Evolutionary conservation across 768 basidiomycete species (phyloP), one percentile per base, ranked within the genome.

Genomic region (Agaricus bisporus): DNA sequence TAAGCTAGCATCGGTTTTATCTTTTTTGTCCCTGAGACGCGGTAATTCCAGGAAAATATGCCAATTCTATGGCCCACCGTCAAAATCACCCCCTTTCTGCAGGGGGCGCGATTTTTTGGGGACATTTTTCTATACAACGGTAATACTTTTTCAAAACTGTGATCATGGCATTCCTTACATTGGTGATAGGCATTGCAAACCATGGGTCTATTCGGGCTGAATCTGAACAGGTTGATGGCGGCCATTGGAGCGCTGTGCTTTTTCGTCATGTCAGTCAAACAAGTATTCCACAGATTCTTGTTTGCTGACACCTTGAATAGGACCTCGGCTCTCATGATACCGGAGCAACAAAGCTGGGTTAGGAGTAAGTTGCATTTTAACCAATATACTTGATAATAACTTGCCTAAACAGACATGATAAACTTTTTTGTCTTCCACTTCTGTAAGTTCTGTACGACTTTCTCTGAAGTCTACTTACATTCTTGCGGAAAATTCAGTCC

Each of bases 361-460:
- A 64, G 74, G 59, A 67, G 68, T 69, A 73, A 53, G 73, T 57
- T 26, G 37, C 17, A 38, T 55, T 18, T 45, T 14, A 25, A 22
- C 44, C 38, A 43, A 26, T 15, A 39, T 5, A n/a, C 26, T 17
- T 7, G 36, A 32, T 32, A 11, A 1, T 48, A 46, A 38, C 26
- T 48, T 52, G 32, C 17, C 18, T 49, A 44, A 7, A 58, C 51
- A 84, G 82, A 77, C 62, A 72, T 83, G 66, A 75, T 88, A 61
- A 82, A 85, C 69, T 87, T 89, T 61, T 66, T 85, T 49, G 62
- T 89, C n/a, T 95, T 88, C 65, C 87, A 92, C 56, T 74, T 70
- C 3, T 92, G 75, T 71, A 62, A 65, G 76, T 64, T 12, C 39
- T n/a, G 26, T 37, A 41, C 35, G 18, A 37, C 38, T 26, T 55